Conservation (phyloP, 345 rosid genomes). For the Gossypium herbaceum region DNA sequence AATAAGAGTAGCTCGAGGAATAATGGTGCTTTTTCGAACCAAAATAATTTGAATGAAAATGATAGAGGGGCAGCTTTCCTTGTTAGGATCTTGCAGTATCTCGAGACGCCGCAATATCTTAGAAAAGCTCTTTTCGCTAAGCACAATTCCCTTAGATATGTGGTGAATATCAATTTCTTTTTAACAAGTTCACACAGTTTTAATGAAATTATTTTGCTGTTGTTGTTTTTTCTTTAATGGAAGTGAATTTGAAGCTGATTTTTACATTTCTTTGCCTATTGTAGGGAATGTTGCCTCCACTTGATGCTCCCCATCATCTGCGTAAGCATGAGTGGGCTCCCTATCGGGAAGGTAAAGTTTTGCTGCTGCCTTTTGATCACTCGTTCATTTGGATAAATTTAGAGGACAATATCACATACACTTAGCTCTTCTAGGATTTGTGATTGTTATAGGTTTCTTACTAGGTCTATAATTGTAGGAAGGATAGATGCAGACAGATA, state of each 20-base stretch:
- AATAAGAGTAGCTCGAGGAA: slow-evolving; percentile 38
- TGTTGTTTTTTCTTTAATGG: not conserved
- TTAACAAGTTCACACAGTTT: not conserved
- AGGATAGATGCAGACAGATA: not conserved
- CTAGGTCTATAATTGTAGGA: not conserved
- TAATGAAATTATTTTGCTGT: not conserved
- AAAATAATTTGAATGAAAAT: slow-evolving; percentile 40
- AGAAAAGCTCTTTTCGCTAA: slow-evolving; percentile 79
- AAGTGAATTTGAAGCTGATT: not conserved
- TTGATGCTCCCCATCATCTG: slow-evolving; percentile 96
- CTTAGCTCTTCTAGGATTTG: too few species aligned
- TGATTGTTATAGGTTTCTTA: not conserved
- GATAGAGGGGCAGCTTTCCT: slow-evolving; percentile 83
- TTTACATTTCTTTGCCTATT: not conserved
- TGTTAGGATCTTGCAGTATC: slow-evolving; percentile 66
- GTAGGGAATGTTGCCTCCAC: slow-evolving; percentile 92
- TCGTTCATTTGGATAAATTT: not conserved
- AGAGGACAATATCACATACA: not conserved
- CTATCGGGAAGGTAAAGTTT: slow-evolving; percentile 68
- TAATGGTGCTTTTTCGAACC: slow-evolving; percentile 20
- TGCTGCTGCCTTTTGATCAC: not conserved
- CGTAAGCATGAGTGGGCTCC: slow-evolving; percentile 95
- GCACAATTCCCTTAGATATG: slow-evolving; percentile 74
- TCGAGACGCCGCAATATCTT: slow-evolving; percentile 91
- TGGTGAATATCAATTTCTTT: slow-evolving; percentile 41